A percentile compares a stretch with the other conserved stretches of the same genome.
Evolutionary conservation across 225 moss, liverwort and hornwort species (phyloP).

Genomic region (Bryoerythrophyllum caledonicum): DNA sequence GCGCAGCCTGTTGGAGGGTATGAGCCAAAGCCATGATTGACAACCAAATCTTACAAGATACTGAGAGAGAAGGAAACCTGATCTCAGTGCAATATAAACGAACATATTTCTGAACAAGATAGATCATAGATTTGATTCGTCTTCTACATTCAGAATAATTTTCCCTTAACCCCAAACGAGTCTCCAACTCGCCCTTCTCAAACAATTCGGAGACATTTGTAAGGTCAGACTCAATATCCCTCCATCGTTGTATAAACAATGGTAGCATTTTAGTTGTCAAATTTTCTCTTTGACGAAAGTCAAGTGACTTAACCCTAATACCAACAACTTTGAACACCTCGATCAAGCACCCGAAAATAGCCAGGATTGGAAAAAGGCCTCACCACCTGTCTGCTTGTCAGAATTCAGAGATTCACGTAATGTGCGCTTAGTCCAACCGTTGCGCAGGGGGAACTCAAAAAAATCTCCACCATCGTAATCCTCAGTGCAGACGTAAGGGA

Average conservation of each 20-base stretch:
- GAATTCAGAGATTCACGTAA: too few relatives aligned
- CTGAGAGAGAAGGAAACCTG: neutral
- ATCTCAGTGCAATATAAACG: neutral
- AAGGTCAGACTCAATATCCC: neutral
- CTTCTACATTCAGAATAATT: neutral
- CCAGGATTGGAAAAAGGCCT: neutral
- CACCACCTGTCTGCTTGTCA: neutral
- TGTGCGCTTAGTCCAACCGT: too few relatives aligned
- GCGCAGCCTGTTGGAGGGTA: neutral
- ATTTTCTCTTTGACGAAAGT: neutral
- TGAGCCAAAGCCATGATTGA: neutral
- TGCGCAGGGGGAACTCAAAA: too few relatives aligned
- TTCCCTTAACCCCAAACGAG: too few relatives aligned
- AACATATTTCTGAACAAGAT: neutral
- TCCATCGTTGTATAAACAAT: neutral
- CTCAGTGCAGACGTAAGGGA: too few relatives aligned
- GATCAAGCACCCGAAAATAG: neutral
- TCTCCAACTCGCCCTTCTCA: neutral
- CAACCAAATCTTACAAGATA: neutral
- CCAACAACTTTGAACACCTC: neutral
- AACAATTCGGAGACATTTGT: neutral
- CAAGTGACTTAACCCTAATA: neutral
- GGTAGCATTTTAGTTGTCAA: constrained; percentile 6
- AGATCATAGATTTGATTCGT: neutral
- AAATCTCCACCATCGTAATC: too few relatives aligned